Base-by-base conservation (phyloP, 345 rosid species). In the Eucalyptus paniculata region DNA sequence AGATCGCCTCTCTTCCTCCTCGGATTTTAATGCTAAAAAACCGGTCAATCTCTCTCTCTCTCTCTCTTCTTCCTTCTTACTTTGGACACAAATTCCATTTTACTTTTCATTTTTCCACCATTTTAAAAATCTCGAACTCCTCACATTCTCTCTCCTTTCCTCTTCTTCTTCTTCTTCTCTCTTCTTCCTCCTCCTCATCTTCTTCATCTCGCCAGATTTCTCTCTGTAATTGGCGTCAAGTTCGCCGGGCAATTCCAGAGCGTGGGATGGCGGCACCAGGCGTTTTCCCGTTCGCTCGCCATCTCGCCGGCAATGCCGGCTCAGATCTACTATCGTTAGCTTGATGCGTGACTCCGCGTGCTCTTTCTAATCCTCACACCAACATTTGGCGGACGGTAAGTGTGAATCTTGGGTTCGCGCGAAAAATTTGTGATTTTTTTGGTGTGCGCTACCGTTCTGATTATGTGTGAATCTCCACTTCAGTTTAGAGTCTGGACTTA, bases 21-120 rank as follows among this genome's bases (percentile, higher is more conserved):
- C 91, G 47, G 81, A 60, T 88, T 90, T 92, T 50, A 89, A 91
- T 94, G 92, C 92, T 88, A 88, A 7, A 56, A 47, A 87, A 8
- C 77, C 77, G 16, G 77, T 67, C 77, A 15, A 1, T 26, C 15
- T 30, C 18, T 62, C 37, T n/a, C 80, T 26, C 15, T 30, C 18
- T 62, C 37, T n/a, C 80, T 16, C 34, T 16, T 34, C 37, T 34
- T 34, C 37, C 37, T 34, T 16, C 37, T 15, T 65, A 21, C 77
- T 65, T 65, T 4, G 77, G 80, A 67, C 80, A 32, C 82, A 34
- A 88, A 60, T 26, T 40, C 89, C 37, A 37, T 51, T 85, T 32
- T 42, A 6, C 11, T 23, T 44, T 23, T 21, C 23, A 37, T 42
- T 80, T 30, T 30, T 32, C 8, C 88, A 50, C 90, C 90, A 89